Evolutionary conservation across 345 rosid species (phyloP), one percentile per base, ranked within the genome.

Genomic region (Eutrema japonicum): DNA sequence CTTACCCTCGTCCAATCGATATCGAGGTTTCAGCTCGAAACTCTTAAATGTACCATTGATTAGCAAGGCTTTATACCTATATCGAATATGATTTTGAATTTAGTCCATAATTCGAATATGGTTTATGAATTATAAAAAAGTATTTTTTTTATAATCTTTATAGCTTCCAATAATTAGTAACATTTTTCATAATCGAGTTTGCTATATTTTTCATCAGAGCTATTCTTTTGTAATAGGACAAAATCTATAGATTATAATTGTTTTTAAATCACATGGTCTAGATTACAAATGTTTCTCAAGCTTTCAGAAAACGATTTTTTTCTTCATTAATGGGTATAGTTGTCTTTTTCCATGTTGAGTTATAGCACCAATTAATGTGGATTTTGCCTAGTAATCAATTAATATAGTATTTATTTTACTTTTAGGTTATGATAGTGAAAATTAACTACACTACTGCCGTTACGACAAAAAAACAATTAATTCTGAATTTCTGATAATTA

Each of bases 301-400:
- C 42, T 22, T 48, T 4, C n/a, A 66, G 56, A 55, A 29, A 53
- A 72, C 30, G 49, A 18, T 45, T n/a, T 3, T 11, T 14, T 13
- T 30, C 12, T 55, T 48, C 59, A 29, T 12, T 30, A 8, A 29
- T 56, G 41, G 11, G 37, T 66, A 48, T 18, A 18, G 72, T 58
- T 66, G 72, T 64, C 60, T 49, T 66, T 48, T 58, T 52, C 60
- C 59, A 66, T 53, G 12, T 35, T 73, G 63, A 64, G 49, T 36
- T 27, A 7, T 10, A 49, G 16, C 66, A 57, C 30, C 45, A 56
- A 3, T 66, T 38, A 57, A 47, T 73, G 57, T 62, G 40, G 4
- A 59, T 46, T 22, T 40, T 71, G 32, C 52, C 29, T 51, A 30
- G 27, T 18, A 26, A 64, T 64, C 70, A 13, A 45, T 43, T 18